phyloP scores from a whole-genome alignment of 208 protist species.

The Trypanosoma platydactyli region DNA sequence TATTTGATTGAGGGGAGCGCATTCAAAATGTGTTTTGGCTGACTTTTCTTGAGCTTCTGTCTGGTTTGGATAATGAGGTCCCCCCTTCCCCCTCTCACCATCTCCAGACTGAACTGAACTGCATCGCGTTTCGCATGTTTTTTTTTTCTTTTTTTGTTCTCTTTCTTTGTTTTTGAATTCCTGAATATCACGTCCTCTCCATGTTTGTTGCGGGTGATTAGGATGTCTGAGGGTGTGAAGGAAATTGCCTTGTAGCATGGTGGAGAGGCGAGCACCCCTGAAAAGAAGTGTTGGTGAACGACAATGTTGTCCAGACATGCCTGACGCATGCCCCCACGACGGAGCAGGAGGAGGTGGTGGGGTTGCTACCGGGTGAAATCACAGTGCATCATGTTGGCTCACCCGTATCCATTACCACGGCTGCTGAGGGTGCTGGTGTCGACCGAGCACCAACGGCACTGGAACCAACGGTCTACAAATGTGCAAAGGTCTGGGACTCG shows the following conservation, averaged over 20 bases:
- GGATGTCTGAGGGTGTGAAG: too few species aligned
- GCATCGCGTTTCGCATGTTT: too few species aligned
- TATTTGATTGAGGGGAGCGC: too few species aligned
- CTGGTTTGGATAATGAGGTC: too few species aligned
- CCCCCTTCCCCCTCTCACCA: too few species aligned
- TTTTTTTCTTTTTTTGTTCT: too few species aligned
- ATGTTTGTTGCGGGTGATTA: too few species aligned
- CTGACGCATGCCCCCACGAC: conserved; percentile 69
- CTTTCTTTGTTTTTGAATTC: too few species aligned
- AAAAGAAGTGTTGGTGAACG: conserved; percentile 49
- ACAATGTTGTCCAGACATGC: conserved; percentile 67
- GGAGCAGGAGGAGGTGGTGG: conserved; percentile 84
- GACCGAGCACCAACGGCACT: not conserved
- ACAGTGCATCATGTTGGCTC: conserved; percentile 13
- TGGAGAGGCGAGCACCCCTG: conserved; percentile 28
- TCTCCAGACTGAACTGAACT: too few species aligned
- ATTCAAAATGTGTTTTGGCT: too few species aligned
- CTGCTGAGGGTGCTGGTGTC: not conserved
- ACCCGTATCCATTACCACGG: not conserved
- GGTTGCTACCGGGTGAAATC: conserved; percentile 64
- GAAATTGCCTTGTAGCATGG: not conserved
- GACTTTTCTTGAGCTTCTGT: too few species aligned
- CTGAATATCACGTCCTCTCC: too few species aligned
- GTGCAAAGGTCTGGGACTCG: conserved; percentile 54
- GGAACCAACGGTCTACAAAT: conserved; percentile 25